Evolutionary conservation across 257 asterid genomes (phyloP).

Genomic region (Capsicum baccatum): DNA sequence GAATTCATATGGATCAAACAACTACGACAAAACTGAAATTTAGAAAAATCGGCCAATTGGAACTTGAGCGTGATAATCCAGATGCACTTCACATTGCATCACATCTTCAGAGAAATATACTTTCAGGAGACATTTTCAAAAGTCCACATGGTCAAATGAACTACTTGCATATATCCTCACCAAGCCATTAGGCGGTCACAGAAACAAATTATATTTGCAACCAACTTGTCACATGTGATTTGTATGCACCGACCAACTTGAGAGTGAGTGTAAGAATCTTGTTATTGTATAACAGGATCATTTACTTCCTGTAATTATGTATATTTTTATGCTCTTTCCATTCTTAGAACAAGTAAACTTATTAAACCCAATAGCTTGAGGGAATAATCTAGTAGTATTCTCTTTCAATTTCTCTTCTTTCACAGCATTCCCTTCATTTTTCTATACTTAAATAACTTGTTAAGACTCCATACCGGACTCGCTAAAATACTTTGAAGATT

Average conservation of each 20-base stretch:
- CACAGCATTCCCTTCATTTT: not conserved
- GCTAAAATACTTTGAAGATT: not conserved
- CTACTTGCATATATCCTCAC: not conserved
- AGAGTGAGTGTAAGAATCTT: not conserved
- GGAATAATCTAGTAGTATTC: not conserved
- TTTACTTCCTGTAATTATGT: not conserved
- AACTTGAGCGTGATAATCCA: not conserved
- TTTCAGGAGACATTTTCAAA: not conserved
- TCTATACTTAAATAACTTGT: not conserved
- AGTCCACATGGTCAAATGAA: not conserved
- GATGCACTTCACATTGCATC: not conserved
- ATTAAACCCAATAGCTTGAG: not conserved
- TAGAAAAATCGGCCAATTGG: not conserved
- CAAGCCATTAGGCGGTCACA: not conserved
- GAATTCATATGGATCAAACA: not conserved
- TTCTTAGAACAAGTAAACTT: not conserved
- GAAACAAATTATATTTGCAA: not conserved
- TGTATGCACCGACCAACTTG: not conserved
- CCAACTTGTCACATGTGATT: not conserved
- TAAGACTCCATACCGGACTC: not conserved
- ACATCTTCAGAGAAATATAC: not conserved
- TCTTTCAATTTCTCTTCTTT: not conserved
- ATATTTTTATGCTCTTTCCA: not conserved
- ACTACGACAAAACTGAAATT: not conserved
- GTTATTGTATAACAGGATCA: not conserved